These are phyloP conservation scores for Fusarium sp. DNA, from an alignment of 2,329 filamentous ascomycete genomes.

Conservation along the genomic window DNA sequence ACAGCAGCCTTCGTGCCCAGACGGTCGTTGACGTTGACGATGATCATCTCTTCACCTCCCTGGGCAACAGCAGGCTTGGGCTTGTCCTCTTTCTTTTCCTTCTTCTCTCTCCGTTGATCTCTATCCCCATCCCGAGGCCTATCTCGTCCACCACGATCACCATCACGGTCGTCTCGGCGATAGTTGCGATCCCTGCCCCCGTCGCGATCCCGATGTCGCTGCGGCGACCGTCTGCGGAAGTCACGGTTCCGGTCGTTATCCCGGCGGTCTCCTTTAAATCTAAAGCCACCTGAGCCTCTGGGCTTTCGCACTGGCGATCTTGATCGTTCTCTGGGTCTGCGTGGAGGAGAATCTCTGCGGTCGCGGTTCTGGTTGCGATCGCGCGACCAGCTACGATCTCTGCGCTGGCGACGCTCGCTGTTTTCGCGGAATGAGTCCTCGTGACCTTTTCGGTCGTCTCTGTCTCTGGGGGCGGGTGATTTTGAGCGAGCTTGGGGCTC, in stretches of 20 bases:
- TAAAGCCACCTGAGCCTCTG: constrained; percentile 43
- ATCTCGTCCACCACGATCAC: constrained; percentile 36
- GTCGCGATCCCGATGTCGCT: constrained; percentile 36
- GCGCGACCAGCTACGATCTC: constrained; percentile 31
- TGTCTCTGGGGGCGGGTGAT: constrained; percentile 27
- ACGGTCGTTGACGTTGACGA: constrained; percentile 94
- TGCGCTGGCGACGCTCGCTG: constrained; percentile 18
- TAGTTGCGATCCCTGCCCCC: constrained; percentile 37
- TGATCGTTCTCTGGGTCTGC: constrained; percentile 42
- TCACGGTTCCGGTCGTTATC: constrained; percentile 41
- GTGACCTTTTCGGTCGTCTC: constrained; percentile 12
- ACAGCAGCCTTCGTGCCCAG: constrained; percentile 95
- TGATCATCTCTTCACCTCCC: constrained; percentile 82
- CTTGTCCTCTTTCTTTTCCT: constrained; percentile 52
- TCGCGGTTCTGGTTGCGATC: constrained; percentile 29
- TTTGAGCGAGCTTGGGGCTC: constrained; percentile 33
- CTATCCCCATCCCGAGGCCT: constrained; percentile 25
- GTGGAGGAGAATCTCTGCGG: constrained; percentile 31
- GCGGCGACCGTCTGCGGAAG: constrained; percentile 42
- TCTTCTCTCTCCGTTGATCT: constrained; percentile 51
- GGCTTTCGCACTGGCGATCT: constrained; percentile 39
- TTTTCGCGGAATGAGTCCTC: constrained; percentile 17
- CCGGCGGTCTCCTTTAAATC: constrained; percentile 45
- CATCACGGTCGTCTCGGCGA: constrained; percentile 42
- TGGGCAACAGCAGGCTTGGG: constrained; percentile 50